Conservation (phyloP, 2,329 filamentous ascomycete species). For the Alternaria burnsii region DNA sequence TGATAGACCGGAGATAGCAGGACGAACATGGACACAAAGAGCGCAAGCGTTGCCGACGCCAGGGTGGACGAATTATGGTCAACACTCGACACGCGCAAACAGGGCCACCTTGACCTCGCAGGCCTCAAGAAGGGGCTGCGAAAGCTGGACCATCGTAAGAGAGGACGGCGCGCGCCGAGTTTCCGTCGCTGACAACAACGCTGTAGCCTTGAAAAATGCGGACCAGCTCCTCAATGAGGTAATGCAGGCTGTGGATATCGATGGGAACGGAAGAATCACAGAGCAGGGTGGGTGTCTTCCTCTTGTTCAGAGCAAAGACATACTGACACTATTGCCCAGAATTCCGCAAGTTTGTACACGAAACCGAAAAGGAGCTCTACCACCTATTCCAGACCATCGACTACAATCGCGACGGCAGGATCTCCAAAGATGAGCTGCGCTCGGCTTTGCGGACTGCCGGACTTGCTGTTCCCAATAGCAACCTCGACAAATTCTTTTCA, state of each 20-base stretch:
- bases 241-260: conserved; percentile 82
- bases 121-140: conserved; percentile 84
- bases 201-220: conserved; percentile 84
- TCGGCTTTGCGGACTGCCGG: conserved; percentile 80
- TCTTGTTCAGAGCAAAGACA: not conserved
- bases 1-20: conserved; percentile 51
- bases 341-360: conserved; percentile 86
- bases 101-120: conserved; percentile 83
- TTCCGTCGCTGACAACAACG: conserved; percentile 31
- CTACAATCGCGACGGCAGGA: conserved; percentile 80
- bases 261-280: conserved; percentile 88
- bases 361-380: conserved; percentile 84
- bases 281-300: conserved; percentile 72
- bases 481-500: conserved; percentile 84
- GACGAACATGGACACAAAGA: conserved; percentile 74
- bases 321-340: conserved; percentile 63
- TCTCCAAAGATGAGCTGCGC: conserved; percentile 86
- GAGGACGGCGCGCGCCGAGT: conserved; percentile 7
- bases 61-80: conserved; percentile 86
- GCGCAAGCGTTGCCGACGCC: conserved; percentile 79
- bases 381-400: conserved; percentile 88
- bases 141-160: conserved; percentile 90
- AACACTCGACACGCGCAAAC: conserved; percentile 77
- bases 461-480: conserved; percentile 77
- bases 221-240: conserved; percentile 84